Base-by-base conservation (phyloP, 352 stramenopile species). In the Pythium brachiatum region DNA sequence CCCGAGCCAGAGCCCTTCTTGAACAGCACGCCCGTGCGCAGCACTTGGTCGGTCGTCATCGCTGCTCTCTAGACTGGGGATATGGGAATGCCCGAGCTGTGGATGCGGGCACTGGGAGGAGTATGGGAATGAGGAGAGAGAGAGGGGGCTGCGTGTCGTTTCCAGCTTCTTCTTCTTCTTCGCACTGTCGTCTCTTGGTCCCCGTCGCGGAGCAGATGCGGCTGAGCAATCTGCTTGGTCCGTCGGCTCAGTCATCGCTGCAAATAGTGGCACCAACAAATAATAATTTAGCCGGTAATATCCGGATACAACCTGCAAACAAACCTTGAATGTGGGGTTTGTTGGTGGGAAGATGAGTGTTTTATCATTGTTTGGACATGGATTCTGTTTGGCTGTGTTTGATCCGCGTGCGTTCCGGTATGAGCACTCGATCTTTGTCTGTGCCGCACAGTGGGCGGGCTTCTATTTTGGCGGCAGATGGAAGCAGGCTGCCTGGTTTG, bases 1-100 rank as follows among this genome's bases (percentile, higher is more conserved):
- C 73, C 72, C 2, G n/a, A 62, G 53, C 74, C 70, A 11, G 73
- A 78, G 63, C 76, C 73, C 60, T 78, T 79, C 57, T 81, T 84
- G 68, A 79, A 82, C 13, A 83, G 69, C 53, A 81, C 60, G 48
- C 72, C 75, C 11, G 70, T 74, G 63, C 68, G 70, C 23, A 80
- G 62, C 27, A 64, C 39, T 51, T 61, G 50, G 38, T 66, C 60
- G 53, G 36, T 54, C 32, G 43, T 57, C 66, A 64, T 69, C 32
- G 62, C 38, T 41, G 21, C 54, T 41, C 9, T 13, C 34, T 41
- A 34, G 29, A 34, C 34, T 41, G 34, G 34, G 34, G 15, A 9
- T 9, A n/a, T 48, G n/a, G 29, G 26, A 48, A 48, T 26, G 41
- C 41, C 15, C 41, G 36, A 21, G 36, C 36, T 18, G 36, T 44